Evolutionary conservation across 768 basidiomycete species (phyloP), one percentile per base, ranked within the genome.

Genomic region (Boletus subparvulus): DNA sequence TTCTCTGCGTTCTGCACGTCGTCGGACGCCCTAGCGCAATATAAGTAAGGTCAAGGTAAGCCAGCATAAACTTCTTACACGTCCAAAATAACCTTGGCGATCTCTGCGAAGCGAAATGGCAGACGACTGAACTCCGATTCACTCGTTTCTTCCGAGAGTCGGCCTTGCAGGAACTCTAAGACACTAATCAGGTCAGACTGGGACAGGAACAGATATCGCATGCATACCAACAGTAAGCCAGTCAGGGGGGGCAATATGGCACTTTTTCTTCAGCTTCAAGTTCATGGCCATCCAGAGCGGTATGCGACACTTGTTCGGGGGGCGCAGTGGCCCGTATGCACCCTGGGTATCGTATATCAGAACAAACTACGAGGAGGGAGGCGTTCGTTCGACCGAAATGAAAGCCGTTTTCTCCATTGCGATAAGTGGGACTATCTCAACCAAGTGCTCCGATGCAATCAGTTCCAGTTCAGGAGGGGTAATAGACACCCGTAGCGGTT

Each of bases 261-360:
- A 98, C 73, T 94, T 95, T 70, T 91, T 90, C 79, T 98, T 97
- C 66, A 87, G 70, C 75, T 99, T 99, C 48, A 98, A 77, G 67
- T 96, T 93, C 3, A 91, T 77, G 0, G 96, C 97, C 78, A 99
- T 87, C 97, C 97, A 99, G 4, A 98, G 76, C 1, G 97, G 97
- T n/a, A 98, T 84, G 61, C 81, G 81, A 37, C 87, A 80, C 70
- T 90, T 89, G 55, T 84, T 81, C 6, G 96, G 96, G 1, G 97
- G 95, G 7, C 87, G 80, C 51, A 99, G 83, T 19, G 97, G 96
- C 3, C 97, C 97, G 64, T 93, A 97, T 50, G 88, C 87, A 51
- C 93, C 94, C 94, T 97, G 71, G 19, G 10, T 47, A 46, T 52
- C 28, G 35, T 41, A 47, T 42, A 54, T 58, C 57, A 60, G 52